These are phyloP conservation scores for Penicillium parvum DNA, from an alignment of 495 filamentous ascomycete species.

Conservation along the genomic window DNA sequence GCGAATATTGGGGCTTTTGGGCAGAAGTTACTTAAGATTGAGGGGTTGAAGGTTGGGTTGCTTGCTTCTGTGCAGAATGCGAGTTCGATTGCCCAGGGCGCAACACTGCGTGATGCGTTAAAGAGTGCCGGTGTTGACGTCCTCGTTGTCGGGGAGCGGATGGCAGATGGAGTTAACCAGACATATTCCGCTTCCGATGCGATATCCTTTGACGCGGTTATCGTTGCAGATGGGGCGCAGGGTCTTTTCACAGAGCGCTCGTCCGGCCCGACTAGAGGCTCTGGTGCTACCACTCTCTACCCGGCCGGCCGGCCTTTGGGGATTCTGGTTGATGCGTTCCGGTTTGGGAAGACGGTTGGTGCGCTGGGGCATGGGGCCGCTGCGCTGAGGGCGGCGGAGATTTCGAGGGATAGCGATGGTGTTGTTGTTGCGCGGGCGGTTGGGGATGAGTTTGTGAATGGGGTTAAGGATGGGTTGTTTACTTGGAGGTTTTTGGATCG, in stretches of 20 bases:
- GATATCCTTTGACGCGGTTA: constrained; percentile 65
- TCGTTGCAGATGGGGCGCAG: constrained; percentile 56
- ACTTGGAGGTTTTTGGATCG: constrained; percentile 61
- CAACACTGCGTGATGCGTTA: constrained; percentile 44
- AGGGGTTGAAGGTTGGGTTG: constrained; percentile 63
- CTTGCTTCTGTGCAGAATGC: constrained; percentile 46
- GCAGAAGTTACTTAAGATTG: constrained; percentile 53
- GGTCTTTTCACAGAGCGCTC: constrained; percentile 42
- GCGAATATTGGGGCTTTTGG: constrained; percentile 57
- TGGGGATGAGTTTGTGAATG: constrained; percentile 35
- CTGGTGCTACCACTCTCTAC: constrained; percentile 49
- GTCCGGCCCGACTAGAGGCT: constrained; percentile 17
- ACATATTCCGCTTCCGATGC: constrained; percentile 71
- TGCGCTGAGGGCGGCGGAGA: constrained; percentile 42
- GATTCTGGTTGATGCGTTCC: constrained; percentile 62
- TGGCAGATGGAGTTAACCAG: constrained; percentile 54
- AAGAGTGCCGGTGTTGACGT: constrained; percentile 46
- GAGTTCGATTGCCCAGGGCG: constrained; percentile 43
- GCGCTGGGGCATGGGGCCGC: constrained; percentile 48
- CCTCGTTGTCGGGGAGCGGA: constrained; percentile 58
- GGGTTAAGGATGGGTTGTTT: constrained; percentile 55
- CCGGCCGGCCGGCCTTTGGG: constrained; percentile 59
- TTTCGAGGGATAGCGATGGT: constrained; percentile 39
- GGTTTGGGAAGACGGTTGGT: constrained; percentile 69
- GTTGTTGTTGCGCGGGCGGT: constrained; percentile 42